Evolutionary conservation across 768 basidiomycete species (phyloP), one percentile per base, ranked within the genome.

Genomic region (Lentinula lateritia): DNA sequence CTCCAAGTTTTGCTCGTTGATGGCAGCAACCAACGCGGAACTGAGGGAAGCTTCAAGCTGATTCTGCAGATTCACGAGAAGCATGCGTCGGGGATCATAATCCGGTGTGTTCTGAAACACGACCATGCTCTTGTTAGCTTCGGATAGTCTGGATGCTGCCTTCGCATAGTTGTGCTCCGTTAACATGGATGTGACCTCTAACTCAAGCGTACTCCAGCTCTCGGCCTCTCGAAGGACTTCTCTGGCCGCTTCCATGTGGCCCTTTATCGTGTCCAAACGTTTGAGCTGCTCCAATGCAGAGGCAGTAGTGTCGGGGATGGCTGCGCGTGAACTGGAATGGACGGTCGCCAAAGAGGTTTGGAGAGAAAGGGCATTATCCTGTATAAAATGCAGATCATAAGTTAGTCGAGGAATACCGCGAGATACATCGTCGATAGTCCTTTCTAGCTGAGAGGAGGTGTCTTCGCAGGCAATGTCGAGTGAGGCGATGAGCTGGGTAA

Each of bases 361-460:
- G 23, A 98, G 80, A 2, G 90, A 82, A 16, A 90, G 74, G 0
- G 95, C 95, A 36, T 89, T 87, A 67, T 98, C 96, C 46, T 92
- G 89, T 87, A 98, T 95, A 77, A 97, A 97, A 71, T 98, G 95
- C 39, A 99, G 80, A 74, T 98, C 97, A 71, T 97, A 98, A 1
- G 92, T 87, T 50, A 99, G 81, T 42, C 97, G 85, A 12, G 97
- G 93, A 20, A 98, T 88, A 5, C 88, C 85, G 53, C 95, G 85
- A 2, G 95, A 93, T 46, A 98, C 92, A 70, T 98, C 95, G 69
- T 94, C 89, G 62, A 99, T 95, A 50, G 87, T 84, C 63, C 87
- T 87, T 72, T 98, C 97, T 60, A 98, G 83, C 57, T 89, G 80
- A 10, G 87, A 76, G 2, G 94, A 92, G 0, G 95, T 95, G 66